Percentiles rank a stretch among this genome's conserved stretches.
Evolutionary conservation across 495 filamentous ascomycete species (phyloP).

Genomic region (Xylaria acuta): DNA sequence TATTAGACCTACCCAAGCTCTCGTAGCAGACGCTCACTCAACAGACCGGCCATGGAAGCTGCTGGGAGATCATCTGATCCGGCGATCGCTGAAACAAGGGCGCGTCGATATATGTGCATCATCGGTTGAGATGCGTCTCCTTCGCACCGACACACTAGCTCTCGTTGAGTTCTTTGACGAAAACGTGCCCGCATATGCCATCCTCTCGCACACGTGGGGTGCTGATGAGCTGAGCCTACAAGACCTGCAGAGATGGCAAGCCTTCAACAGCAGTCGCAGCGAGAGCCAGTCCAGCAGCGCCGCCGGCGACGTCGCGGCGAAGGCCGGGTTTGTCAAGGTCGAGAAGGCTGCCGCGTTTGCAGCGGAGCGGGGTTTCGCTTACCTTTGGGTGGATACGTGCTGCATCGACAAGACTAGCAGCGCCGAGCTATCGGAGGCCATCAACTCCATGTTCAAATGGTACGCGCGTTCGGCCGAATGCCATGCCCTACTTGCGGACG

Average conservation of each 20-base stretch:
- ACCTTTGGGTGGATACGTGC: conserved; percentile 48
- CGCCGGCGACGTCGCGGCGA: neutral
- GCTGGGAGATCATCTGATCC: neutral
- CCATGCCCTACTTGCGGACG: conserved; percentile 48
- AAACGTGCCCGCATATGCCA: conserved; percentile 48
- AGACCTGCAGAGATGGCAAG: conserved; percentile 26
- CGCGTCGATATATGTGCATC: neutral
- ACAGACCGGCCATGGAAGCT: neutral
- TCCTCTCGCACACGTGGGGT: conserved; percentile 53
- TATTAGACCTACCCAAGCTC: neutral
- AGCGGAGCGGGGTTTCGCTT: conserved; percentile 28
- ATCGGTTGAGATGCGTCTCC: conserved; percentile 41
- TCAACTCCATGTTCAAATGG: conserved; percentile 46
- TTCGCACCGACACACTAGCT: conserved; percentile 44
- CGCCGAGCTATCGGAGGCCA: neutral
- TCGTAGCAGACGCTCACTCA: neutral
- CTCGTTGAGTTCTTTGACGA: conserved; percentile 43
- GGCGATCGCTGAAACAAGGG: neutral
- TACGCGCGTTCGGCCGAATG: conserved; percentile 44
- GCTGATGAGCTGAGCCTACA: conserved; percentile 45
- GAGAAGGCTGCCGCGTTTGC: conserved; percentile 32
- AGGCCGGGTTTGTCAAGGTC: conserved; percentile 36
- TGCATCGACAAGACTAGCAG: conserved; percentile 51
- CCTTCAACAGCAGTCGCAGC: neutral
- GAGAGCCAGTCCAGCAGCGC: neutral